These are phyloP conservation scores for Penicillium subrubescens DNA, from an alignment of 495 filamentous ascomycete genomes.

Conservation along the genomic window DNA sequence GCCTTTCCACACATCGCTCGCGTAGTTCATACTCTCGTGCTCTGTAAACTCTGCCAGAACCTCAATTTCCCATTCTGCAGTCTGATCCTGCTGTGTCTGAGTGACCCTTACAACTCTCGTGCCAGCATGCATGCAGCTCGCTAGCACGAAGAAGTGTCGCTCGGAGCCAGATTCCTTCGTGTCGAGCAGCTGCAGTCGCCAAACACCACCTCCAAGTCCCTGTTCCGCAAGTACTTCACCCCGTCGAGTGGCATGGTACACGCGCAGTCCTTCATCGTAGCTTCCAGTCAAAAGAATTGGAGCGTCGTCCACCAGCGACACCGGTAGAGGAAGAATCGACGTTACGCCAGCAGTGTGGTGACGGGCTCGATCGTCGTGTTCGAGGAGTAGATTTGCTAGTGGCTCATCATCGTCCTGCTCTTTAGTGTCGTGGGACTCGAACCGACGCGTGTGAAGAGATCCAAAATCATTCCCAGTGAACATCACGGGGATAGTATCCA, in stretches of 20 bases:
- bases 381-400: slow-evolving; percentile 23
- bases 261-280: slow-evolving; percentile 84
- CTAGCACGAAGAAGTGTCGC: slow-evolving; percentile 63
- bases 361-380: slow-evolving; percentile 40
- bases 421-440: slow-evolving; percentile 22
- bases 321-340: slow-evolving; percentile 70
- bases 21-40: slow-evolving; percentile 96
- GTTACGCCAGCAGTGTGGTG: slow-evolving; percentile 85
- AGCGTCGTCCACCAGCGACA: slow-evolving; percentile 36
- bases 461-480: slow-evolving; percentile 44
- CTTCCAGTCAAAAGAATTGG: slow-evolving; percentile 79
- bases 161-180: slow-evolving; percentile 10
- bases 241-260: slow-evolving; percentile 52
- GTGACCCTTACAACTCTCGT: slow-evolving; percentile 64
- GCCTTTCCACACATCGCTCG: slow-evolving; percentile 67
- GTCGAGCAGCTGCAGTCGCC: slow-evolving; percentile 72
- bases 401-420: slow-evolving; percentile 19
- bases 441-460: slow-evolving; percentile 36
- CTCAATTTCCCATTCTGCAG: slow-evolving; percentile 57
- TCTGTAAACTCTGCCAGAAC: slow-evolving; percentile 77
- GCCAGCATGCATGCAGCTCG: slow-evolving; percentile 93
- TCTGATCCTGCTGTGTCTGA: slow-evolving; percentile 20
- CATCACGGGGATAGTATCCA: slow-evolving; percentile 31
- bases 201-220: slow-evolving; percentile 83
- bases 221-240: slow-evolving; percentile 58